Evolutionary conservation across 2,329 filamentous ascomycete genomes (phyloP).

Genomic region (Metarhizium rileyi): DNA sequence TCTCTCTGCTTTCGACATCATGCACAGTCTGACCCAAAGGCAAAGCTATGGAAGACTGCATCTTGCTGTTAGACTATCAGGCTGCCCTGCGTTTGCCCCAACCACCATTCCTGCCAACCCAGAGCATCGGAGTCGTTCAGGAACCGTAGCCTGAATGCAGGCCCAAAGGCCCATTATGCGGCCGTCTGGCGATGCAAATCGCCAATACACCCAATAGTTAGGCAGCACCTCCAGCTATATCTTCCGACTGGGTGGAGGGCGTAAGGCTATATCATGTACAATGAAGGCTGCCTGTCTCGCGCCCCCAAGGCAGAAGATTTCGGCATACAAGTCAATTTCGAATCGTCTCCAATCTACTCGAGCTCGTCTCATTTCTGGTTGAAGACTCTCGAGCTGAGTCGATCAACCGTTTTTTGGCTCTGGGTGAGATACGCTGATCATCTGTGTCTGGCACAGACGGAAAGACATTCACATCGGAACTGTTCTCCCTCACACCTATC

Average conservation of each 20-base stretch:
- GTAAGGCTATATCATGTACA: neutral
- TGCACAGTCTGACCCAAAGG: neutral
- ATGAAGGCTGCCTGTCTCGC: neutral
- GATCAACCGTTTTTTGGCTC: neutral
- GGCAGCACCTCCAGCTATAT: conserved; percentile 5
- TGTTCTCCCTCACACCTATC: neutral
- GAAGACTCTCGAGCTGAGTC: neutral
- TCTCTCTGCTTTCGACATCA: neutral
- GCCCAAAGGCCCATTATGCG: conserved; percentile 5
- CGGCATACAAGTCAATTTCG: neutral
- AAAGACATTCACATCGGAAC: neutral
- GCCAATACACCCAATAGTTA: conserved; percentile 6
- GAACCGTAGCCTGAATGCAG: conserved; percentile 8
- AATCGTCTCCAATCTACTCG: neutral
- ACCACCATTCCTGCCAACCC: neutral
- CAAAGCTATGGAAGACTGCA: neutral
- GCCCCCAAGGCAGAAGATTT: neutral
- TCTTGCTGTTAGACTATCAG: neutral
- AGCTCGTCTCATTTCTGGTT: neutral
- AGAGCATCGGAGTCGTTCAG: conserved; percentile 2
- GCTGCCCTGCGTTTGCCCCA: neutral
- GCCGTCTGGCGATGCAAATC: conserved; percentile 6
- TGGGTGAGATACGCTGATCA: neutral
- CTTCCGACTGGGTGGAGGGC: neutral
- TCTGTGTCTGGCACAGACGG: neutral